Conservation (phyloP, 2,329 filamentous ascomycete species). For the Chaetomiaceae sp. region DNA sequence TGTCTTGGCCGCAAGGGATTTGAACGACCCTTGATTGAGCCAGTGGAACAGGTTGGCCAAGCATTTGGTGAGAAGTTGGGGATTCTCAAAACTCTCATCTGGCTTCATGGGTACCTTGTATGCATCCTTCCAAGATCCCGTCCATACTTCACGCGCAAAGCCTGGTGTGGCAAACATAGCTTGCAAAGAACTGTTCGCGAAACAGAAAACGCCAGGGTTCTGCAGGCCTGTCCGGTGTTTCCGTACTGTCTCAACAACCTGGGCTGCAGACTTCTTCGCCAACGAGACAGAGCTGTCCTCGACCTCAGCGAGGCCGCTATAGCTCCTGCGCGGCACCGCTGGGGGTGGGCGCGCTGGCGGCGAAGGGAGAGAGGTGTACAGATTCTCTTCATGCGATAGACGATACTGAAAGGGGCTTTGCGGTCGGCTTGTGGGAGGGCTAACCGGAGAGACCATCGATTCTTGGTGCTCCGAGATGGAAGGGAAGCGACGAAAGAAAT, state of each 20-base stretch:
- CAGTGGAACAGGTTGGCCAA: conserved; percentile 56
- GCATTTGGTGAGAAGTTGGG: conserved; percentile 57
- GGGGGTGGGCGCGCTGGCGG: conserved; percentile 65
- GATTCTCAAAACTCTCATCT: conserved; percentile 48
- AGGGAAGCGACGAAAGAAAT: conserved; percentile 79
- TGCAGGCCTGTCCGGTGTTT: conserved; percentile 65
- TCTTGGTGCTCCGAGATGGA: conserved; percentile 60
- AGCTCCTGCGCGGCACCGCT: conserved; percentile 65
- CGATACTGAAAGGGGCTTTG: conserved; percentile 16
- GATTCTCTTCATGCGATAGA: conserved; percentile 28
- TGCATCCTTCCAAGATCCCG: conserved; percentile 55
- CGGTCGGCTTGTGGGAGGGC: conserved; percentile 12
- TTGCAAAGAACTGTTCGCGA: conserved; percentile 88
- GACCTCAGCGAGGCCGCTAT: conserved; percentile 63
- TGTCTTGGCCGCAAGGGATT: conserved; percentile 50
- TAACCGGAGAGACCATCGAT: conserved; percentile 50
- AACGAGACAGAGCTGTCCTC: conserved; percentile 39
- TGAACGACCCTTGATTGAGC: conserved; percentile 49
- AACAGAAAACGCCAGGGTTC: conserved; percentile 82
- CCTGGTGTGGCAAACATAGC: conserved; percentile 69
- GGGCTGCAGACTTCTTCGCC: conserved; percentile 31
- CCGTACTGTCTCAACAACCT: conserved; percentile 35
- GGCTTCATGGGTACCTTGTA: conserved; percentile 65
- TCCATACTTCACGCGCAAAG: conserved; percentile 62
- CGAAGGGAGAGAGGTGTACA: conserved; percentile 47